Base-by-base conservation (phyloP, 225 moss, liverwort and hornwort genomes). In the Polytrichum commune region DNA sequence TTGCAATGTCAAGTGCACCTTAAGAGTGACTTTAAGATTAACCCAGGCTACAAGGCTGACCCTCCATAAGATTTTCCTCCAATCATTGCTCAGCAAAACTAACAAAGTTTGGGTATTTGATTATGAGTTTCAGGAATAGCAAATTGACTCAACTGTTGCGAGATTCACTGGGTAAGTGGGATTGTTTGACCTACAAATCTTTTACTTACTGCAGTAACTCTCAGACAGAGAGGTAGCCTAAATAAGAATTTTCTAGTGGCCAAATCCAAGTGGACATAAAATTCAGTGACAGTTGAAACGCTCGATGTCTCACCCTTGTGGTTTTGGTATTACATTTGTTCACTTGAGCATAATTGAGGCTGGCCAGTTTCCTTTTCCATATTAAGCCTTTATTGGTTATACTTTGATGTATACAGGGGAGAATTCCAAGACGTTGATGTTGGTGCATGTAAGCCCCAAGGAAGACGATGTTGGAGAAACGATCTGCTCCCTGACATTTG, bases 371-470 rank as follows among this genome's bases (percentile, higher is more conserved):
- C 13, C 0, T 46, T 46, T 46, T 16, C 46, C 16, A 46, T 13
- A 46, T 46, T 46, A 0, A 46, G 16, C 46, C 1, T 46, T 8
- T 46, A 0, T 46, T 13, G 46, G 54, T 27, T 5, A 19, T 72
- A 24, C 24, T 58, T 58, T 58, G 22, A 58, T 58, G 58, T 58
- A 58, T 60, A 25, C 61, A 75, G 75, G 75, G 24, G 69, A 75
- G 38, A 60, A 75, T 27, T 75, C 75, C 18, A 75, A 75, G 63
- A 75, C 75, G 13, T 62, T 75, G 26, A 75, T 75, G 75, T 53
- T 75, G 56, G 75, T 75, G 58, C 75, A 75, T 63, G 75, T 69
- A 1, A 75, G 75, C 25, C 75, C 75, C 25, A 75, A 75, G 69
- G 68, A 75, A 32, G 69, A 62, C 38, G 75, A 75, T 16, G 3